A percentile compares a stretch with the other conserved stretches of the same genome.
These are phyloP conservation scores for Westerdykella sp. DNA, from an alignment of 2,329 filamentous ascomycete species.

Conservation along the genomic window DNA sequence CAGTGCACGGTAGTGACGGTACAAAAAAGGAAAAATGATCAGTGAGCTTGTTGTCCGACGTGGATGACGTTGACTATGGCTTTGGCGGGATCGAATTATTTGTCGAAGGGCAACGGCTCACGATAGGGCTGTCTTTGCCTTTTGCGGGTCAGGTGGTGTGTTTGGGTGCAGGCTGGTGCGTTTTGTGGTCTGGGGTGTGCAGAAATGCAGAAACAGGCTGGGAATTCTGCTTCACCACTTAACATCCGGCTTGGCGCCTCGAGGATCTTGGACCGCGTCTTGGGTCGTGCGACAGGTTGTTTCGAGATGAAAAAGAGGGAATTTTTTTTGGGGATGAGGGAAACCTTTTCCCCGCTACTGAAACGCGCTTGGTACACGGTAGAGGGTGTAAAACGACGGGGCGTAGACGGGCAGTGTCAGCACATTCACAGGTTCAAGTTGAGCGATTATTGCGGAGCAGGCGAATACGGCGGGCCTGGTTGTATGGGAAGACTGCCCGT, in stretches of 20 bases:
- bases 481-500: not conserved
- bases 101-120: slow-evolving; percentile 1
- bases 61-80: slow-evolving; percentile 19
- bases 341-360: too few species aligned
- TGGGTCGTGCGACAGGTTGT: not conserved
- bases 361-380: too few species aligned
- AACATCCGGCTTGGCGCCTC: not conserved
- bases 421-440: too few species aligned
- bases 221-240: slow-evolving; percentile 1
- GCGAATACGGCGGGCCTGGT: not conserved
- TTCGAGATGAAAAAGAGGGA: too few species aligned
- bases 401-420: too few species aligned
- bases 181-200: not conserved
- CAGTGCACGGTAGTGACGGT: not conserved
- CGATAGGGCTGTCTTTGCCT: too few species aligned
- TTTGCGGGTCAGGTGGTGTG: not conserved
- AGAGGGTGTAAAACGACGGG: too few species aligned
- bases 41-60: slow-evolving; percentile 1
- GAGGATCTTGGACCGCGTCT: not conserved
- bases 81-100: slow-evolving; percentile 3
- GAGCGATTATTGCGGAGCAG: not conserved
- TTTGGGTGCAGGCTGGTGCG: too few species aligned
- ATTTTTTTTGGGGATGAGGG: too few species aligned
- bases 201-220: not conserved
- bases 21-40: too few species aligned